phyloP scores from a whole-genome alignment of 257 asterid species.

The Agastache rugosa region DNA sequence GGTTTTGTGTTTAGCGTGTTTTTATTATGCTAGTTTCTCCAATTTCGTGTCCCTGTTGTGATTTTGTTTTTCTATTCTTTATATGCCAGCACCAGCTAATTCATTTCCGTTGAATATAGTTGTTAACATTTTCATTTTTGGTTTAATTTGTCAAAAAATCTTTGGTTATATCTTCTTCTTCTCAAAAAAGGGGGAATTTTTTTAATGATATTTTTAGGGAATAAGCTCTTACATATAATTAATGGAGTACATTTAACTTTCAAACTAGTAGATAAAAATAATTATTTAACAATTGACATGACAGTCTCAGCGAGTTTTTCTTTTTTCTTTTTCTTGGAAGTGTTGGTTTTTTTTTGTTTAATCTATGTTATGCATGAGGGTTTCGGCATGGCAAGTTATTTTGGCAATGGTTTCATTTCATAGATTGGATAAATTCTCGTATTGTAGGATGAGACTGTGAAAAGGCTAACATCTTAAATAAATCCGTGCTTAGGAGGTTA shows the following conservation, averaged over 20 bases:
- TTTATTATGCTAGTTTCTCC: not conserved
- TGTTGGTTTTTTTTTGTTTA: not conserved
- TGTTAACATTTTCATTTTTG: not conserved
- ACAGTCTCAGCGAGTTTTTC: too few species aligned
- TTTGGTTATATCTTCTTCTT: not conserved
- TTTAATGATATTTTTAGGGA: not conserved
- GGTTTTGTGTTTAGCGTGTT: constrained; percentile 2
- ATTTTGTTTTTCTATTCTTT: not conserved
- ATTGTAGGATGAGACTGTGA: not conserved
- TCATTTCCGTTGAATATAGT: not conserved
- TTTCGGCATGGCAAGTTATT: not conserved
- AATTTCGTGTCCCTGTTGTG: not conserved
- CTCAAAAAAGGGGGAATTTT: not conserved
- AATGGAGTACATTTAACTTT: not conserved
- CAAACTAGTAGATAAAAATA: not conserved
- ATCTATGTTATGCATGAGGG: not conserved
- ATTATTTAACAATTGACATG: too few species aligned
- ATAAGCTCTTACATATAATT: not conserved
- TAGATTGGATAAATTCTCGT: not conserved
- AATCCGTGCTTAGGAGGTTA: not conserved
- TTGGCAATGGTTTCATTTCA: not conserved
- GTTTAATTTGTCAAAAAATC: not conserved
- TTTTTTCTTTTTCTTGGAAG: not conserved
- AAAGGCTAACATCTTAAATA: not conserved
- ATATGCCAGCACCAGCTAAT: constrained; percentile 13